Base-by-base conservation (phyloP, 352 stramenopile species). In the Phytophthora ohioensis region DNA sequence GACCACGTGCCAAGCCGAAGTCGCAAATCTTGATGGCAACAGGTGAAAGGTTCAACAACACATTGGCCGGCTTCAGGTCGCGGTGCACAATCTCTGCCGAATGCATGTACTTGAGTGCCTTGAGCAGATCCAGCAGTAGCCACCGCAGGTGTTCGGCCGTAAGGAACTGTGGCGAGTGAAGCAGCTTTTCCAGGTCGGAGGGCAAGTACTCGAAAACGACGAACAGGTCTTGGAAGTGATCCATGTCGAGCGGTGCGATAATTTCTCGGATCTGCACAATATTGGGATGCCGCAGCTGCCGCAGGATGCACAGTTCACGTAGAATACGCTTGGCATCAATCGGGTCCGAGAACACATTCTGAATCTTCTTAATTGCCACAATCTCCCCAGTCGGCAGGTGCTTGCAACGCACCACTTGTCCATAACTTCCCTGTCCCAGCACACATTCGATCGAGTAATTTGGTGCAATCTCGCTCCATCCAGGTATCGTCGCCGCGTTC, bases 81-180 rank as follows among this genome's bases (percentile, higher is more conserved):
- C 91, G 88, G 54, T 97, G 91, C 34, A 97, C 90, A 64, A 97
- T 95, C 71, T 93, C 84, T 5, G 89, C 87, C 21, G 87, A 94
- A 75, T 96, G 88, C 88, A 96, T 94, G 73, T 96, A 96, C 84
- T 96, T 96, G 53, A 96, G 78, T 36, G 88, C 88, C 71, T 96
- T 96, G 43, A 96, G 76, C 41, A 96, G 60, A 73, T 96, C 88
- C 36, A 96, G 60, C 8, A 96, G 71, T n/a, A 96, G 64, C 88
- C 88, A 96, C 4, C 88, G 83, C 59, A 96, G 62, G 62, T 96
- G 88, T 43, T 96, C 88, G 1, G 88, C 88, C 7, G 85, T 96
- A 4, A 96, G 63, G 34, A 94, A 96, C 65, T 96, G 88, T 17
- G 88, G 88, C 27, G 87, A 94, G 68, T 96, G 88, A 36, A 96